Evolutionary conservation across 768 basidiomycete genomes (phyloP).

Genomic region (Sistotremastrum niveocremeum): DNA sequence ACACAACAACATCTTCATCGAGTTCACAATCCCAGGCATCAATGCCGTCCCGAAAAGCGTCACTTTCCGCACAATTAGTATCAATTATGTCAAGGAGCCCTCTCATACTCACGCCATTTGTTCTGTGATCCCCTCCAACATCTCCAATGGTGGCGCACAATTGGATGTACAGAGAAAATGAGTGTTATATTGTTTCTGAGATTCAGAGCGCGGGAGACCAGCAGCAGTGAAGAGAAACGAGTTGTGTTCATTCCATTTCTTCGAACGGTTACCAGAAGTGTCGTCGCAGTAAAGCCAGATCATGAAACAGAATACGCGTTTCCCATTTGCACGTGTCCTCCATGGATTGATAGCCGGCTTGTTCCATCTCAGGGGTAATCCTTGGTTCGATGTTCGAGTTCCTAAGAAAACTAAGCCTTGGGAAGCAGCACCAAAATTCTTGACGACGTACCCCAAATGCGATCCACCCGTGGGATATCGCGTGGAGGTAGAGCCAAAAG

Average conservation of each 20-base stretch:
- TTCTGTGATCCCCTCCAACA: constrained; percentile 11
- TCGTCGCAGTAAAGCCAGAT: constrained; percentile 16
- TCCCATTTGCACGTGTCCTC: constrained; percentile 4
- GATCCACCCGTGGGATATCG: too few relatives aligned
- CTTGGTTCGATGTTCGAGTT: too few relatives aligned
- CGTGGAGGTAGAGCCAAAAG: too few relatives aligned
- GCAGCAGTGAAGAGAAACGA: constrained; percentile 15
- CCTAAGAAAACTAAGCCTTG: too few relatives aligned
- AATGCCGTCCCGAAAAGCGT: constrained; percentile 12
- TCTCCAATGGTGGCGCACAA: constrained; percentile 11
- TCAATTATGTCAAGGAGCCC: too few relatives aligned
- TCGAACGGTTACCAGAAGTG: constrained; percentile 16
- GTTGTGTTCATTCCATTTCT: constrained; percentile 19
- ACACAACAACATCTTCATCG: constrained; percentile 17
- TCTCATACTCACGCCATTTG: constrained; percentile 9
- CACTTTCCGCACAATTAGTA: constrained; percentile 9
- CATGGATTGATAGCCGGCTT: too few relatives aligned
- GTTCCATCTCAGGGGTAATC: too few relatives aligned
- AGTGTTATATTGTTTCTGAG: constrained; percentile 7
- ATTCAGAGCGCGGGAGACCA: constrained; percentile 7
- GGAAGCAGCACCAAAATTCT: too few relatives aligned
- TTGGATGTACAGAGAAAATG: constrained; percentile 16
- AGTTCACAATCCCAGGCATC: constrained; percentile 8
- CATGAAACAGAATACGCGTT: constrained; percentile 6
- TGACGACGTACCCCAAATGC: too few relatives aligned